These are phyloP conservation scores for Schwanniomyces yamadae DNA, from an alignment of 805 yeast genomes.

Conservation along the genomic window DNA sequence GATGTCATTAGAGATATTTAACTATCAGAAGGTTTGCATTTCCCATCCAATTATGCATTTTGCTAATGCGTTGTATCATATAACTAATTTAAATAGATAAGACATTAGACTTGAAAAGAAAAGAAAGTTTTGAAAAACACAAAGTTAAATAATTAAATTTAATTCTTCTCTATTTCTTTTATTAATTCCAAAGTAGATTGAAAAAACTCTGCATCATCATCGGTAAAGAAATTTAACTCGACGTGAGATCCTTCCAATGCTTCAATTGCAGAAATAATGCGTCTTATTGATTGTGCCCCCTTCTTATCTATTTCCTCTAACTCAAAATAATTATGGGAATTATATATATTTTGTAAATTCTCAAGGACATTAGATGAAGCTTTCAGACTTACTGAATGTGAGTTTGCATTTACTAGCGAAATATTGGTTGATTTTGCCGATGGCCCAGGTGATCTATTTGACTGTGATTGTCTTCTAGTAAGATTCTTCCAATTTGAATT, in stretches of 20 bases:
- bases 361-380: conserved; percentile 20
- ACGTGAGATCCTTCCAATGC: conserved; percentile 27
- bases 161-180: too few relatives aligned
- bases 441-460: conserved; percentile 25
- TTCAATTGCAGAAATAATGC: conserved; percentile 30
- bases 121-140: too few relatives aligned
- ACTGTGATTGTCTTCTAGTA: conserved; percentile 3
- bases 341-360: conserved; percentile 22
- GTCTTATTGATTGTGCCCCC: conserved; percentile 39
- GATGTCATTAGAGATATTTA: background rate
- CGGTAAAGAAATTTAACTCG: conserved; percentile 31
- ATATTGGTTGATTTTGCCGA: conserved; percentile 18
- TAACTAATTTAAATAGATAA: too few relatives aligned
- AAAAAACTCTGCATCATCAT: conserved; percentile 35
- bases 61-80: too few relatives aligned
- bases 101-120: too few relatives aligned
- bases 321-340: conserved; percentile 25
- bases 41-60: too few relatives aligned
- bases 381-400: too few relatives aligned
- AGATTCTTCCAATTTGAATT: background rate
- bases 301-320: conserved; percentile 35
- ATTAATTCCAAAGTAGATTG: conserved; percentile 14
- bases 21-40: too few relatives aligned
- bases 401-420: background rate
- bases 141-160: too few relatives aligned